Evolutionary conservation across 1,284 basidiomycete species (phyloP).

Genomic region (Naganishia sp.): DNA sequence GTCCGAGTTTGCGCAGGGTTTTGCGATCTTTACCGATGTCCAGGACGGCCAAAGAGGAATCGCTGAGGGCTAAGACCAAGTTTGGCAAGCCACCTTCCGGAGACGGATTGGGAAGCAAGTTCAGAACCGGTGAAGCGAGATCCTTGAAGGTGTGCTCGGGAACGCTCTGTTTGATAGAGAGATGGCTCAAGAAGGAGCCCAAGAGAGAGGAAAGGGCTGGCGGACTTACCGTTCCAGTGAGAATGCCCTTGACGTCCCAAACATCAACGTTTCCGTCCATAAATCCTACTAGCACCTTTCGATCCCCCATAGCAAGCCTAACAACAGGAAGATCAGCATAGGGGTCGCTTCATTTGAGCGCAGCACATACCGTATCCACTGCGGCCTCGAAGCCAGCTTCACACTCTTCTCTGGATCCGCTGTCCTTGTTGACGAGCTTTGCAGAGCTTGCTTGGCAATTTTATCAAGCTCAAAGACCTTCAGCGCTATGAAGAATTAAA

Average conservation of each 20-base stretch:
- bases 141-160: conserved; percentile 30
- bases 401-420: conserved; percentile 38
- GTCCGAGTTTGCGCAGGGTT: conserved; percentile 39
- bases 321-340: conserved; percentile 3
- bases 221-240: conserved; percentile 44
- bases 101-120: conserved; percentile 56
- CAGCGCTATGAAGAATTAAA: neutral
- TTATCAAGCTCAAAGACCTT: conserved; percentile 4
- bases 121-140: conserved; percentile 45
- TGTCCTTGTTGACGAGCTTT: conserved; percentile 26
- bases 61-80: conserved; percentile 50
- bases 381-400: conserved; percentile 43
- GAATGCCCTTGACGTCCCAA: conserved; percentile 42
- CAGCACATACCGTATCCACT: conserved; percentile 48
- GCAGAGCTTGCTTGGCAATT: conserved; percentile 17
- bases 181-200: neutral
- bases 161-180: neutral
- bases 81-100: conserved; percentile 42
- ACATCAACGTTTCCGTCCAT: conserved; percentile 39
- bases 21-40: conserved; percentile 43
- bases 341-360: neutral
- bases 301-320: conserved; percentile 48
- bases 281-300: conserved; percentile 45
- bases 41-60: conserved; percentile 46
- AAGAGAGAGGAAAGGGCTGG: neutral